Percentiles rank a stretch among this genome's conserved stretches.
phyloP scores from a whole-genome alignment of 140 eudicot genomes.

The Erigeron philadelphicus region DNA sequence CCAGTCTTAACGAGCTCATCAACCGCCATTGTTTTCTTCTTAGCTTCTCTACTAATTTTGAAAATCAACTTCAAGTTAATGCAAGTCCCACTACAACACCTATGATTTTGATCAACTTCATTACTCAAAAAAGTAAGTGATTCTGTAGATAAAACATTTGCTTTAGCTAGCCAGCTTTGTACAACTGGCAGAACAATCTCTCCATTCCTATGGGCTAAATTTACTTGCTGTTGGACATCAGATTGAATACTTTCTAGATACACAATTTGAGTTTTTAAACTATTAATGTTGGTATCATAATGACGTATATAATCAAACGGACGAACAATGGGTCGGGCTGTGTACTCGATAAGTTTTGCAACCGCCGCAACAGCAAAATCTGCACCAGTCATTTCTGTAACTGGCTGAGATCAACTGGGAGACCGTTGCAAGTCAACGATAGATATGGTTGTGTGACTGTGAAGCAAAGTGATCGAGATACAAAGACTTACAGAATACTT shows the following conservation, averaged over 20 bases:
- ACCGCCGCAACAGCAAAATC: constrained; percentile 34
- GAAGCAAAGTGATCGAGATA: constrained; percentile 5
- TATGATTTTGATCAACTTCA: constrained; percentile 26
- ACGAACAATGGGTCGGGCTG: constrained; percentile 27
- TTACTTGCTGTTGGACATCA: constrained; percentile 26
- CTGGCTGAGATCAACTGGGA: constrained; percentile 4
- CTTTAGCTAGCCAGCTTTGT: constrained; percentile 33
- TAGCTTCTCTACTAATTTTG: constrained; percentile 35
- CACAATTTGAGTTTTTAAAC: constrained; percentile 20
- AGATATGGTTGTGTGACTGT: background rate
- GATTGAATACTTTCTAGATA: constrained; percentile 19
- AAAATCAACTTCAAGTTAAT: constrained; percentile 28
- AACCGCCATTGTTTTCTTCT: constrained; percentile 31
- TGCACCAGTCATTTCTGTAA: constrained; percentile 28
- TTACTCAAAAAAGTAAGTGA: constrained; percentile 24
- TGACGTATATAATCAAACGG: constrained; percentile 32
- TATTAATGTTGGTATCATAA: constrained; percentile 29
- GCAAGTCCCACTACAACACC: constrained; percentile 29
- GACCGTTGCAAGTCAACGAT: constrained; percentile 4
- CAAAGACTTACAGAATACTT: background rate
- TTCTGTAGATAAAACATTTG: constrained; percentile 20
- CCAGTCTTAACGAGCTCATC: constrained; percentile 24
- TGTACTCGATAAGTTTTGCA: constrained; percentile 40
- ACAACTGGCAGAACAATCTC: constrained; percentile 32
- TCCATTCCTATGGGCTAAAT: constrained; percentile 34